Evolutionary conservation across 192 early-diverging fungal genomes (phyloP).

Genomic region (Phlyctochytrium planicorne): DNA sequence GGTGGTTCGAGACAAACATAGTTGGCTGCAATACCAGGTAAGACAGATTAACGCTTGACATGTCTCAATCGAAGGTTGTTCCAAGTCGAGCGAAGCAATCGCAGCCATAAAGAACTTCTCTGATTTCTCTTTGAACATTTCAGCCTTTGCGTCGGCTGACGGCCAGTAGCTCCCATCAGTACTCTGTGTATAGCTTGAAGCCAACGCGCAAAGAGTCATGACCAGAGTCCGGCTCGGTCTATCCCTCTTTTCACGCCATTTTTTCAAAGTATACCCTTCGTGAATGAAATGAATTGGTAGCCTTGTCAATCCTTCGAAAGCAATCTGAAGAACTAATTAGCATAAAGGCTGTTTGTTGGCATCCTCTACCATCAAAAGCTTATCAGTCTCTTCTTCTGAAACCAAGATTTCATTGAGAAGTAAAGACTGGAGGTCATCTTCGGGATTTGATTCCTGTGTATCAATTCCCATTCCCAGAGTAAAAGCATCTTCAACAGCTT

Average conservation of each 20-base stretch:
- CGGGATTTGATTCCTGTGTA: too few species aligned
- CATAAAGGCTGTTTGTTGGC: not conserved
- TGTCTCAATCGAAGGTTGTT: slow-evolving; percentile 1
- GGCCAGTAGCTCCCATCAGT: slow-evolving; percentile 5
- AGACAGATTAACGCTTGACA: not conserved
- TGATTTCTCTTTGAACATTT: not conserved
- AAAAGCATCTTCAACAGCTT: slow-evolving; percentile 4
- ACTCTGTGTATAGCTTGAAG: not conserved
- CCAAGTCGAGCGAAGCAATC: not conserved
- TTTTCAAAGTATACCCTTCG: not conserved
- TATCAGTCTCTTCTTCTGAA: not conserved
- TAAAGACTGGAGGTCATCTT: too few species aligned
- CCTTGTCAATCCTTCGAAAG: not conserved
- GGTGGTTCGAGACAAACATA: not conserved
- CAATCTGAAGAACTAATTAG: not conserved
- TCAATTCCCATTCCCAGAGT: too few species aligned
- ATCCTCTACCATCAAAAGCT: not conserved
- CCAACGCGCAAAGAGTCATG: not conserved
- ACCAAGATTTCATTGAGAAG: not conserved
- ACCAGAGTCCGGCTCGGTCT: not conserved
- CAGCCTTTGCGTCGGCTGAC: not conserved
- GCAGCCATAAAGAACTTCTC: not conserved
- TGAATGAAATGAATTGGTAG: not conserved
- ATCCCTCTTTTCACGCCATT: not conserved
- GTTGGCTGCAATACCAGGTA: not conserved